A percentile compares a stretch with the other conserved stretches of the same genome.
Conservation (phyloP, 352 stramenopile genomes). For the Globisporangium takayamanum region DNA sequence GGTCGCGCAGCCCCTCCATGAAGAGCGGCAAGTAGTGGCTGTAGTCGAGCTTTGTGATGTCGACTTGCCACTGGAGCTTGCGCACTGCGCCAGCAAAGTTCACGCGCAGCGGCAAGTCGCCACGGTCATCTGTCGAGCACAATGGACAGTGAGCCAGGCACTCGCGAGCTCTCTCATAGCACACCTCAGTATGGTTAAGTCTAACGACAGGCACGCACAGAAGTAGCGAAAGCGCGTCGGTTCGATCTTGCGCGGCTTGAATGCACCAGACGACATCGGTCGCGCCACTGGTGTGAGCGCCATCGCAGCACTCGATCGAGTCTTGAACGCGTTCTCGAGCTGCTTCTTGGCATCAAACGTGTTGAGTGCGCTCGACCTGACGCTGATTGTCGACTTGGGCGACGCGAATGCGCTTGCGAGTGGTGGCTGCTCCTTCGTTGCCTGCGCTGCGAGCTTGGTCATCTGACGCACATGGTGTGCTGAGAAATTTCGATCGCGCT, state of each 20-base stretch:
- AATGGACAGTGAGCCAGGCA: background rate
- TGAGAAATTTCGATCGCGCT: conserved; percentile 18
- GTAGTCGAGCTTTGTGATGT: conserved; percentile 74
- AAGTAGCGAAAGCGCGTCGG: conserved; percentile 80
- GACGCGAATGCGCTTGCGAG: background rate
- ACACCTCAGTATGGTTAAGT: background rate
- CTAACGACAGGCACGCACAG: conserved; percentile 28
- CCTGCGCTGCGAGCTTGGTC: conserved; percentile 22
- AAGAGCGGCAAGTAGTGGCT: conserved; percentile 88
- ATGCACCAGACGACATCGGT: conserved; percentile 46
- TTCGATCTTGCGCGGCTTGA: conserved; percentile 61
- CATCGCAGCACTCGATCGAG: conserved; percentile 6
- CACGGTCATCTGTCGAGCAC: conserved; percentile 45
- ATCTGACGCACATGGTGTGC: conserved; percentile 54
- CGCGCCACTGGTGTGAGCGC: conserved; percentile 17
- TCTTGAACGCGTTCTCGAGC: conserved; percentile 23
- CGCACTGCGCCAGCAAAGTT: conserved; percentile 70
- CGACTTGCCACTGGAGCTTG: conserved; percentile 67
- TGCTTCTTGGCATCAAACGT: conserved; percentile 24
- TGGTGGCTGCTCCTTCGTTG: background rate
- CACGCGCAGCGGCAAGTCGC: conserved; percentile 62
- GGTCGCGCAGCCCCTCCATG: conserved; percentile 88
- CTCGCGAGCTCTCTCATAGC: background rate
- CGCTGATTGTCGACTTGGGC: conserved; percentile 18
- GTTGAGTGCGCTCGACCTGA: conserved; percentile 19